A percentile compares a stretch with the other conserved stretches of the same genome.
Evolutionary conservation across 1,284 basidiomycete species (phyloP).

Genomic region (Lignosus rhinocerotis): DNA sequence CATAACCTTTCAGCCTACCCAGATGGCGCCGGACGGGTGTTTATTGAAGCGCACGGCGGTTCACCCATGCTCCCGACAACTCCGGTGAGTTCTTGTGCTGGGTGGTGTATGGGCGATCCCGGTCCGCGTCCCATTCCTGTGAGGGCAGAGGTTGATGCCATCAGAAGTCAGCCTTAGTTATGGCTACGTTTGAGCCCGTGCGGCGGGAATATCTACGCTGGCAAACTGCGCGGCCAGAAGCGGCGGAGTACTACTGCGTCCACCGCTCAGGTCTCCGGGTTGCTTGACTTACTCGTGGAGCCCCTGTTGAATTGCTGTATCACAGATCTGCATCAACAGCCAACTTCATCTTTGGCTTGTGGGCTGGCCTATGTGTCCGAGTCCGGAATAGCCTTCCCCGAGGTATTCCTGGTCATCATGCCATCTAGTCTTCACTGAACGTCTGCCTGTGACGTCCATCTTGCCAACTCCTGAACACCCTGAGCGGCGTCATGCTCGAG

Average conservation of each 20-base stretch:
- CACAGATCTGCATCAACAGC: background rate
- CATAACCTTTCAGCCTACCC: background rate
- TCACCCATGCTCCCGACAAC: background rate
- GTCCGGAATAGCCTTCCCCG: background rate
- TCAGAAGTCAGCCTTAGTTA: too few relatives aligned
- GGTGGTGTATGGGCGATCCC: background rate
- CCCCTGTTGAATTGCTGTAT: background rate
- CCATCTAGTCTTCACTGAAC: constrained; percentile 1
- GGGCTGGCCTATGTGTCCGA: background rate
- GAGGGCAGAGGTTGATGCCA: too few relatives aligned
- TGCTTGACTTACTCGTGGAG: background rate
- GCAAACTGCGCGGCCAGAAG: background rate
- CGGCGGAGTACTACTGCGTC: background rate
- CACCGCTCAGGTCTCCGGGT: background rate
- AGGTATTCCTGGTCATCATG: background rate
- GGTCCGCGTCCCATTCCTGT: too few relatives aligned
- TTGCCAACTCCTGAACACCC: background rate
- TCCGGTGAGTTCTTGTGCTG: background rate
- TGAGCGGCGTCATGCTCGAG: background rate
- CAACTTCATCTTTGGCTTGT: background rate
- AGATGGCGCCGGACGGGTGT: background rate
- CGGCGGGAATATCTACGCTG: background rate
- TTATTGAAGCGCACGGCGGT: background rate
- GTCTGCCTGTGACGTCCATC: background rate
- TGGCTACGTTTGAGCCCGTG: too few relatives aligned